Conservation (phyloP, 192 early-diverging fungal genomes). For the Backusella westeae region DNA sequence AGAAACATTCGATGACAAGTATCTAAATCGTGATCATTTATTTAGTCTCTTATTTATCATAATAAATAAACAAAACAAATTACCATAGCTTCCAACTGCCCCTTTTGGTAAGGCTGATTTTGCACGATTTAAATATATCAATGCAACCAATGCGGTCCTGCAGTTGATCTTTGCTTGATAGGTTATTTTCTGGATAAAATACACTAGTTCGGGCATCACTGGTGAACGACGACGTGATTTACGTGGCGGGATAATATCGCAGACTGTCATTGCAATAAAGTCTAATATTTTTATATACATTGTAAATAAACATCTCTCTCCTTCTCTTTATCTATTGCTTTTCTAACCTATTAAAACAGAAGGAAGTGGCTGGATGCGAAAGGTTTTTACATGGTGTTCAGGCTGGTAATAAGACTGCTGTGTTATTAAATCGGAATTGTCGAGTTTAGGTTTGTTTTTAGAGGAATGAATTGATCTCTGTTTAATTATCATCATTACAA, state of each 20-base stretch:
- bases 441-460: background rate
- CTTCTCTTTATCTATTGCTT: background rate
- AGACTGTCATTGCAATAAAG: slow-evolving; percentile 19
- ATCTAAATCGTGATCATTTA: background rate
- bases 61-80: background rate
- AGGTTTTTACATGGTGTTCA: background rate
- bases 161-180: slow-evolving; percentile 19
- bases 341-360: slow-evolving; percentile 11
- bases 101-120: slow-evolving; percentile 28
- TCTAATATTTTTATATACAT: background rate
- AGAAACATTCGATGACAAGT: slow-evolving; percentile 32
- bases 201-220: slow-evolving; percentile 26
- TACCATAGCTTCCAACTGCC: slow-evolving; percentile 28
- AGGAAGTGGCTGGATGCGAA: background rate
- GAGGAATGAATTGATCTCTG: background rate
- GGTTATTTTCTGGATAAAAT: slow-evolving; percentile 36
- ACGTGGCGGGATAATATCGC: slow-evolving; percentile 12
- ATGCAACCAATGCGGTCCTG: slow-evolving; percentile 18
- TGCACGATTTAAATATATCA: slow-evolving; percentile 28
- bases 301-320: background rate
- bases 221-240: slow-evolving; percentile 6
- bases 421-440: background rate
- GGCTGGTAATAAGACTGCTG: background rate
- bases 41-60: background rate
- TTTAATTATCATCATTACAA: background rate